A percentile compares a stretch with the other conserved stretches of the same genome.
Evolutionary conservation across 2,329 filamentous ascomycete genomes (phyloP).

Genomic region (Cladophialophora carrionii): DNA sequence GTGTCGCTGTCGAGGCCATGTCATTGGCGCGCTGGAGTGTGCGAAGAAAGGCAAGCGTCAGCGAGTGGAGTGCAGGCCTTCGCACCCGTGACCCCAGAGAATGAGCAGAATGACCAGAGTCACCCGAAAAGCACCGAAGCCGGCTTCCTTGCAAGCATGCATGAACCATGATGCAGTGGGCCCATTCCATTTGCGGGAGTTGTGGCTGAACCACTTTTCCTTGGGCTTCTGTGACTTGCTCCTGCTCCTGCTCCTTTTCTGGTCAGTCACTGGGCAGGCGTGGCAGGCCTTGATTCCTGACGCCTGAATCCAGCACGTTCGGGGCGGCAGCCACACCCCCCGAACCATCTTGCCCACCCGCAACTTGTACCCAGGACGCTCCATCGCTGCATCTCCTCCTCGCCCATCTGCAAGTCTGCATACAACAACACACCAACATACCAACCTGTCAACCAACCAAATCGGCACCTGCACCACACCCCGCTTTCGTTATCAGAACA

Average conservation of each 20-base stretch:
- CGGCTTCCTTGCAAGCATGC: conserved; percentile 3
- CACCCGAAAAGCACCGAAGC: conserved; percentile 5
- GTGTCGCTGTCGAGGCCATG: conserved; percentile 2
- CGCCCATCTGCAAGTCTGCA: conserved; percentile 15
- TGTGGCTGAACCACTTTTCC: neutral
- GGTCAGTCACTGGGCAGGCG: too few species aligned
- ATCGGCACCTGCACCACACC: conserved; percentile 19
- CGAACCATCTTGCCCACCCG: neutral
- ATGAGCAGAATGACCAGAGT: neutral
- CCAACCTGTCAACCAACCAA: conserved; percentile 23
- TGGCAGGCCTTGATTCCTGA: neutral
- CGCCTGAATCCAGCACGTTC: neutral
- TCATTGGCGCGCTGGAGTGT: conserved; percentile 1
- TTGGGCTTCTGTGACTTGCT: neutral
- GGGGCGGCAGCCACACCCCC: conserved; percentile 1
- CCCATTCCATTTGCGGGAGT: neutral
- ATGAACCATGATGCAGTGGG: conserved; percentile 3
- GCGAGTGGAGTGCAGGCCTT: neutral
- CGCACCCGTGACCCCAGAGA: neutral
- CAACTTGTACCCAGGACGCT: neutral
- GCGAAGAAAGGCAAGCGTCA: neutral
- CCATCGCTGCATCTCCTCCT: conserved; percentile 10
- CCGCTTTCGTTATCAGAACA: conserved; percentile 32
- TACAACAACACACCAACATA: conserved; percentile 17
- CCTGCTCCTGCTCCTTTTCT: neutral